Evolutionary conservation across 805 yeast species (phyloP).

Genomic region (Wickerhamiella qilinensis): DNA sequence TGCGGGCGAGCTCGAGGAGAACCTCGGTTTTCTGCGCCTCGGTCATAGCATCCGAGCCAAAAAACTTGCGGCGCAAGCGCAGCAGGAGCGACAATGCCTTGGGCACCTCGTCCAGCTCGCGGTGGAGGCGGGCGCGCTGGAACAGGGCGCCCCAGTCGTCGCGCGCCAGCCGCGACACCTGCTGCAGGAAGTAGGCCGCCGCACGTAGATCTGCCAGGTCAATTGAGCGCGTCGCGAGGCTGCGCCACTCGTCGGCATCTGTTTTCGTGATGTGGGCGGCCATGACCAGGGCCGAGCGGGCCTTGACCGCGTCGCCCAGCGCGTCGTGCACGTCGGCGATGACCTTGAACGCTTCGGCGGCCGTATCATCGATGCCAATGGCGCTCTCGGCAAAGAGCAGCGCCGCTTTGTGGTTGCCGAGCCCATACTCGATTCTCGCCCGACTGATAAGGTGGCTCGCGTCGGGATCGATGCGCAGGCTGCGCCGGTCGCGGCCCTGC

Average conservation of each 20-base stretch:
- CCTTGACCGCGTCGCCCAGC: constrained; percentile 21
- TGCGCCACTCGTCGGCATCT: constrained; percentile 67
- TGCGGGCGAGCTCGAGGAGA: constrained; percentile 14
- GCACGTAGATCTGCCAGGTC: constrained; percentile 50
- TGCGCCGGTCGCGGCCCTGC: constrained; percentile 2
- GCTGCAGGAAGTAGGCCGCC: constrained; percentile 44
- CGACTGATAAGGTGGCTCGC: constrained; percentile 12
- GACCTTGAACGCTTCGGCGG: constrained; percentile 18
- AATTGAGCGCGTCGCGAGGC: constrained; percentile 70
- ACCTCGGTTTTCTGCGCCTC: constrained; percentile 26
- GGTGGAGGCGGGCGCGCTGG: constrained; percentile 35
- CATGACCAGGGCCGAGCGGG: constrained; percentile 21
- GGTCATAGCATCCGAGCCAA: constrained; percentile 23
- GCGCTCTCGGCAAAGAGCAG: constrained; percentile 20
- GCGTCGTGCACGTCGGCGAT: constrained; percentile 34
- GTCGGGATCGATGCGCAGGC: constrained; percentile 9
- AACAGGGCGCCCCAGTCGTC: constrained; percentile 69
- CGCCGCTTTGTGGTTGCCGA: constrained; percentile 16
- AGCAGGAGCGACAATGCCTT: constrained; percentile 16
- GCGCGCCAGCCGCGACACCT: constrained; percentile 73
- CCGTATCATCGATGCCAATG: constrained; percentile 16
- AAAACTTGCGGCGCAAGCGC: constrained; percentile 12
- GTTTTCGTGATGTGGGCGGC: constrained; percentile 66
- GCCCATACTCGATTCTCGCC: constrained; percentile 11
- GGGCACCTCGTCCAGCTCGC: constrained; percentile 14